These are phyloP conservation scores for Mycena haematopus DNA, from an alignment of 768 basidiomycete genomes.

Conservation along the genomic window DNA sequence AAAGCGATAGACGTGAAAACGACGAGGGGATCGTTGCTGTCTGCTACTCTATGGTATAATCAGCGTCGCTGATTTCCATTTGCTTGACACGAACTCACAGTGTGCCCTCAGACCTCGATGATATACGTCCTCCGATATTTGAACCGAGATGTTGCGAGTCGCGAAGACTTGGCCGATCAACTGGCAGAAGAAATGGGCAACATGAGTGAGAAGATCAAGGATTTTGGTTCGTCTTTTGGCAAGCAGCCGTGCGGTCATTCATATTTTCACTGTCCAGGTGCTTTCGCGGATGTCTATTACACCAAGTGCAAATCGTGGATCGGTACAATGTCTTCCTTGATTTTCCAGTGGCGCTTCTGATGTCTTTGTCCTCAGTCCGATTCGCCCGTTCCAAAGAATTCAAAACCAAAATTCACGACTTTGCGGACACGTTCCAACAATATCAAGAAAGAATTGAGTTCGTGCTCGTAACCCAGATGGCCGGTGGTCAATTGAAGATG, in stretches of 20 bases:
- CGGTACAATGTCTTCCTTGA: not conserved
- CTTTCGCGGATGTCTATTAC: slow-evolving; percentile 17
- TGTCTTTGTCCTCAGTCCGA: not conserved
- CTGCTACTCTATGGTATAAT: slow-evolving; percentile 20
- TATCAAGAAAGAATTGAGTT: not conserved
- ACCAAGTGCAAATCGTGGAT: slow-evolving; percentile 18
- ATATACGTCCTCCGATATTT: slow-evolving; percentile 12
- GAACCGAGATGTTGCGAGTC: not conserved
- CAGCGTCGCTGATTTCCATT: not conserved
- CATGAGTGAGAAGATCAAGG: slow-evolving; percentile 13
- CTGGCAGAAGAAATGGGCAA: slow-evolving; percentile 5
- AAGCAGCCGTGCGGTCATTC: not conserved
- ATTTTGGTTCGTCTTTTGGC: slow-evolving; percentile 13
- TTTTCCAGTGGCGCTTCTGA: not conserved
- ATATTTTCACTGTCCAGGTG: not conserved
- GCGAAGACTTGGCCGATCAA: slow-evolving; percentile 1
- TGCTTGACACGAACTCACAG: too few relatives aligned
- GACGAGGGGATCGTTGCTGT: slow-evolving; percentile 21
- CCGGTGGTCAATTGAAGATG: not conserved
- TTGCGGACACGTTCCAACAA: not conserved
- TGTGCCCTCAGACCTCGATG: slow-evolving; percentile 14
- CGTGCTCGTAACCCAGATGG: not conserved
- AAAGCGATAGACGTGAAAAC: slow-evolving; percentile 7
- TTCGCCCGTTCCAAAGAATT: not conserved
- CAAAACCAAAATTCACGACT: not conserved